Percentiles rank a stretch among this genome's conserved stretches.
These are phyloP conservation scores for Hypoxylon intermedium DNA, from an alignment of 495 filamentous ascomycete species.

Conservation along the genomic window DNA sequence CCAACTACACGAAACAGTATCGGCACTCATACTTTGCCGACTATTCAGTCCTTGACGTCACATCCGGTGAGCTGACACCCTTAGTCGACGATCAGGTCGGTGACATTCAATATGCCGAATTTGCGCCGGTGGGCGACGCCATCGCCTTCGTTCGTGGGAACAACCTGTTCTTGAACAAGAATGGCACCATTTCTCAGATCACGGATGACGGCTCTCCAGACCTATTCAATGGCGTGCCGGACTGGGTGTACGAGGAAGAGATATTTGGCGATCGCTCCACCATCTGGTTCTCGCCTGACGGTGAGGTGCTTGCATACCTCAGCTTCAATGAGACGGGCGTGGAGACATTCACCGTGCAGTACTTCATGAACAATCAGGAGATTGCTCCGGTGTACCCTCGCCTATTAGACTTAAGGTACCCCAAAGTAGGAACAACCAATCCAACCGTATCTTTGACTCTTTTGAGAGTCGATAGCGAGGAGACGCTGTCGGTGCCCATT, in stretches of 20 bases:
- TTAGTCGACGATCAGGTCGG: constrained; percentile 56
- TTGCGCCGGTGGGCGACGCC: constrained; percentile 54
- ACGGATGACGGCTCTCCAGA: constrained; percentile 62
- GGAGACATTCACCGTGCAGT: constrained; percentile 62
- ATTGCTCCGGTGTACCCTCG: constrained; percentile 59
- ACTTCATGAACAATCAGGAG: constrained; percentile 60
- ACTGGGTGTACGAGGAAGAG: constrained; percentile 71
- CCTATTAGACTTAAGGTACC: constrained; percentile 60
- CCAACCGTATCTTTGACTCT: constrained; percentile 61
- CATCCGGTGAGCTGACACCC: constrained; percentile 49
- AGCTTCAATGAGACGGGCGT: constrained; percentile 66
- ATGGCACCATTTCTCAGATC: constrained; percentile 55
- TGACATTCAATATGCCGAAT: constrained; percentile 64
- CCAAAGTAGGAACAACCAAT: constrained; percentile 65
- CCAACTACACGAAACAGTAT: constrained; percentile 65
- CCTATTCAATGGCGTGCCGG: constrained; percentile 65
- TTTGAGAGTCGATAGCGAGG: constrained; percentile 48
- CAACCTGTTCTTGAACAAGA: constrained; percentile 61
- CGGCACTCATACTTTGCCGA: constrained; percentile 65
- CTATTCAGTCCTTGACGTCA: constrained; percentile 61
- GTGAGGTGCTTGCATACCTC: constrained; percentile 62
- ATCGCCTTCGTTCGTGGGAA: constrained; percentile 66
- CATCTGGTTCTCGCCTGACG: constrained; percentile 66
- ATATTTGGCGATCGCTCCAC: constrained; percentile 58
- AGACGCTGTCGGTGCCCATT: constrained; percentile 45